Evolutionary conservation across 257 asterid species (phyloP).

Genomic region (Forsythia viridissima): DNA sequence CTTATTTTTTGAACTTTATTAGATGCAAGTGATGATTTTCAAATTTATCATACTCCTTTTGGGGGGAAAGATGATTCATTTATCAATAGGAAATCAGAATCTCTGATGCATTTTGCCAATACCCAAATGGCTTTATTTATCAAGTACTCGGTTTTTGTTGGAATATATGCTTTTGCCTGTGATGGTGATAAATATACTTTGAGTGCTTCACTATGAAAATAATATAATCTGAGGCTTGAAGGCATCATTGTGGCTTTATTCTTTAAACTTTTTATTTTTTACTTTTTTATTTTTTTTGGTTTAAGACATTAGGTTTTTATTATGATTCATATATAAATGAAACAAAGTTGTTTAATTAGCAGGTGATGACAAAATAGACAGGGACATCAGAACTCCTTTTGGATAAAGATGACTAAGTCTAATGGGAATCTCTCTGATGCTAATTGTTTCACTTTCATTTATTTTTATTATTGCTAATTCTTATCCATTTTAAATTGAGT

Average conservation of each 20-base stretch:
- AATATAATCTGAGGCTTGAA: conserved; percentile 44
- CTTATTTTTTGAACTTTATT: neutral
- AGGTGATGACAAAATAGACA: conserved; percentile 72
- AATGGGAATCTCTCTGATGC: conserved; percentile 91
- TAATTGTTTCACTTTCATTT: neutral
- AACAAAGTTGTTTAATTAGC: conserved; percentile 5
- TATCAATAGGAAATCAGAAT: conserved; percentile 56
- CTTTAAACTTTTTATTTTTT: neutral
- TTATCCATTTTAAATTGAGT: neutral
- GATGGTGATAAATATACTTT: conserved; percentile 73
- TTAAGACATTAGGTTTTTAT: neutral
- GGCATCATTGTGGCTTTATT: neutral
- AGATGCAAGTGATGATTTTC: conserved; percentile 37
- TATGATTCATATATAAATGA: neutral
- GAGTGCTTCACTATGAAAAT: conserved; percentile 49
- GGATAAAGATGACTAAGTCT: conserved; percentile 51
- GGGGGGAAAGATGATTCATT: conserved; percentile 45
- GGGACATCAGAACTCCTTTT: conserved; percentile 66
- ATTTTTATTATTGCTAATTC: neutral
- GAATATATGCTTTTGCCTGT: conserved; percentile 29
- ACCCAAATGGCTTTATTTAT: too few species aligned
- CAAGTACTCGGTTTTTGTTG: neutral
- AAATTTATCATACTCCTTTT: conserved; percentile 31
- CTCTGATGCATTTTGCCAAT: conserved; percentile 41
- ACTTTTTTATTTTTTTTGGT: neutral